Percentiles rank a stretch among this genome's conserved stretches.
phyloP scores from a whole-genome alignment of 306 rosid species.

The Ochetophila trinervis region DNA sequence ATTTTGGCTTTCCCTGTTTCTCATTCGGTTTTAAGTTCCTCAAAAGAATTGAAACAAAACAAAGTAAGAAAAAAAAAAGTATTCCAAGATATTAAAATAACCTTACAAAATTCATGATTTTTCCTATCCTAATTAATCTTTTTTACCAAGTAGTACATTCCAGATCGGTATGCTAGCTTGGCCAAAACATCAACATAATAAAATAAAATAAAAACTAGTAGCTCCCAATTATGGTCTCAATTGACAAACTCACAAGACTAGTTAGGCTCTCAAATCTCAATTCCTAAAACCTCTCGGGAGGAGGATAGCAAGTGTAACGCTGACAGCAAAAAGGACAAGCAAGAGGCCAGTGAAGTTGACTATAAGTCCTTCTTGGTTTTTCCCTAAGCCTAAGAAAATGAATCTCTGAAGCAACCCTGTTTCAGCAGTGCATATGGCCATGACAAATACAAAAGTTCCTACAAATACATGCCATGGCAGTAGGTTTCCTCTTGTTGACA shows the following conservation, averaged over 20 bases:
- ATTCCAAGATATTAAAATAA: too few relatives aligned
- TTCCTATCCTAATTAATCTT: too few relatives aligned
- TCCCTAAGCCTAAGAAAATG: background rate
- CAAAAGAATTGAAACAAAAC: too few relatives aligned
- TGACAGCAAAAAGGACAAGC: conserved; percentile 47
- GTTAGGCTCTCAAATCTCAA: background rate
- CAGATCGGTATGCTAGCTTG: too few relatives aligned
- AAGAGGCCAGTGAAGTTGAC: conserved; percentile 65
- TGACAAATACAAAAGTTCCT: conserved; percentile 47
- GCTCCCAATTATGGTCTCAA: too few relatives aligned
- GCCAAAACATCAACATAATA: too few relatives aligned
- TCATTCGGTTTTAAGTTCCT: too few relatives aligned
- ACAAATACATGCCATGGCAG: conserved; percentile 67
- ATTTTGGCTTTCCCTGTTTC: too few relatives aligned
- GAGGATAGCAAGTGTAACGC: conserved; percentile 46
- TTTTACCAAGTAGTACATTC: too few relatives aligned
- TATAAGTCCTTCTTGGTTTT: conserved; percentile 36
- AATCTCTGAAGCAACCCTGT: conserved; percentile 42
- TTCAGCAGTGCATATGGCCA: conserved; percentile 50
- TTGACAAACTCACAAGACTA: background rate
- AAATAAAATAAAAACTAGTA: background rate
- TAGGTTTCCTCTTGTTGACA: conserved; percentile 34
- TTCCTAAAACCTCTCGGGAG: conserved; percentile 36
- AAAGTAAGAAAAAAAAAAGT: too few relatives aligned
- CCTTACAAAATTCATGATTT: too few relatives aligned